phyloP scores from a whole-genome alignment of 2,329 filamentous ascomycete species.

The Didymella segeticola region DNA sequence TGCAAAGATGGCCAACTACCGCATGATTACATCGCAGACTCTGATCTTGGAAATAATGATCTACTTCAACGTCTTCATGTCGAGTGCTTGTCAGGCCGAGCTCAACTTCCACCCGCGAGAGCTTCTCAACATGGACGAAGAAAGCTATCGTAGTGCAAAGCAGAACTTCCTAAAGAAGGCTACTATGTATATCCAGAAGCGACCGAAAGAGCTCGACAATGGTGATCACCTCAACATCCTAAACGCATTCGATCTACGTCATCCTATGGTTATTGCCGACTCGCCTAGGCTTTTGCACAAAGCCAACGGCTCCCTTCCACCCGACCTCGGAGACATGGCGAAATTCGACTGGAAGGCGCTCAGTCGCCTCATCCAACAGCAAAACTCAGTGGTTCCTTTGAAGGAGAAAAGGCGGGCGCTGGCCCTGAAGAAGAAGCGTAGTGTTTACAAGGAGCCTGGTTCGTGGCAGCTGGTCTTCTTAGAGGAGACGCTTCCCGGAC shows the following conservation, averaged over 20 bases:
- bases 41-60: conserved; percentile 12
- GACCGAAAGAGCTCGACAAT: conserved; percentile 10
- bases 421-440: conserved; percentile 9
- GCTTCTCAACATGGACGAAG: background rate
- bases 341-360: conserved; percentile 18
- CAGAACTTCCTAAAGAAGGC: background rate
- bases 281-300: background rate
- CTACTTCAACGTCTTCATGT: conserved; percentile 16
- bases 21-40: conserved; percentile 15
- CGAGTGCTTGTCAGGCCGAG: conserved; percentile 4
- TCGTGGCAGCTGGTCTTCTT: conserved; percentile 20
- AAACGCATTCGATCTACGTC: conserved; percentile 9
- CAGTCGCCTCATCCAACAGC: conserved; percentile 15
- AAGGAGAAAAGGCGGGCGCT: conserved; percentile 17
- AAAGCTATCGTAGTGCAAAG: background rate
- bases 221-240: background rate
- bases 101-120: conserved; percentile 7
- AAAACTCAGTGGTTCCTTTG: background rate
- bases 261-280: conserved; percentile 10
- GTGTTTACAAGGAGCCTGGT: conserved; percentile 16
- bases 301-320: conserved; percentile 3
- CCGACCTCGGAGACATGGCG: conserved; percentile 4
- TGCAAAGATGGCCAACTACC: conserved; percentile 12
- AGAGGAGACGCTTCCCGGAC: conserved; percentile 8
- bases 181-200: conserved; percentile 2